Evolutionary conservation across 306 rosid species (phyloP).

Genomic region (Cyamopsis tetragonoloba): DNA sequence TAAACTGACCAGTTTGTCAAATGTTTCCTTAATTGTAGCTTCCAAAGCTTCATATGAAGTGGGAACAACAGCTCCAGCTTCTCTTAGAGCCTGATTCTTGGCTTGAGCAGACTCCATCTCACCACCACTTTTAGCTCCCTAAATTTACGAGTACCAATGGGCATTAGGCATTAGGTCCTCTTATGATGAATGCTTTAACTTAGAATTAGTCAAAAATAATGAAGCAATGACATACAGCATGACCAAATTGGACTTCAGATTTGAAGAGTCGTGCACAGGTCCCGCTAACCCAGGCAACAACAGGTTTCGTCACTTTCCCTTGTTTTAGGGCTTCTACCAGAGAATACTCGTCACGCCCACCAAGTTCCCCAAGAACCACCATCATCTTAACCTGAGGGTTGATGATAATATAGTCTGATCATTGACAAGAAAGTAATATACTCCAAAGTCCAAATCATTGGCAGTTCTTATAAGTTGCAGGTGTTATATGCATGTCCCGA

Average conservation of each 20-base stretch:
- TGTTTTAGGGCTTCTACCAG: constrained; percentile 82
- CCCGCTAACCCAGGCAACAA: constrained; percentile 97
- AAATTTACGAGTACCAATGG: constrained; percentile 18
- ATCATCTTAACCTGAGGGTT: constrained; percentile 69
- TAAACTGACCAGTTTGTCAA: constrained; percentile 65
- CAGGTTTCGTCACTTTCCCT: constrained; percentile 83
- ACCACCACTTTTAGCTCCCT: constrained; percentile 98
- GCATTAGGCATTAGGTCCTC: constrained; percentile 7
- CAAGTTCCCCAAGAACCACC: constrained; percentile 92
- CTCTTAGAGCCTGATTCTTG: constrained; percentile 78
- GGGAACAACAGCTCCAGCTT: constrained; percentile 92
- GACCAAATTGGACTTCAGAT: constrained; percentile 93
- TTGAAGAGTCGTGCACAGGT: constrained; percentile 92
- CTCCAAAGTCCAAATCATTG: not conserved
- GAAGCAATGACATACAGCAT: constrained; percentile 63
- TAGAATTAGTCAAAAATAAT: not conserved
- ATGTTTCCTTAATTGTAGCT: constrained; percentile 63
- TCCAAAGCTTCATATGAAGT: constrained; percentile 80
- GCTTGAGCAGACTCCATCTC: constrained; percentile 92
- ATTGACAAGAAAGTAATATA: constrained; percentile 7
- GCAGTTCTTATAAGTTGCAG: not conserved
- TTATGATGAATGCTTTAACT: not conserved
- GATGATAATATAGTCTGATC: constrained; percentile 17
- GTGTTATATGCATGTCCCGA: not conserved
- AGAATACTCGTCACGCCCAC: constrained; percentile 89